Conservation (phyloP, 208 protist species). For the Trypanosoma avium region DNA sequence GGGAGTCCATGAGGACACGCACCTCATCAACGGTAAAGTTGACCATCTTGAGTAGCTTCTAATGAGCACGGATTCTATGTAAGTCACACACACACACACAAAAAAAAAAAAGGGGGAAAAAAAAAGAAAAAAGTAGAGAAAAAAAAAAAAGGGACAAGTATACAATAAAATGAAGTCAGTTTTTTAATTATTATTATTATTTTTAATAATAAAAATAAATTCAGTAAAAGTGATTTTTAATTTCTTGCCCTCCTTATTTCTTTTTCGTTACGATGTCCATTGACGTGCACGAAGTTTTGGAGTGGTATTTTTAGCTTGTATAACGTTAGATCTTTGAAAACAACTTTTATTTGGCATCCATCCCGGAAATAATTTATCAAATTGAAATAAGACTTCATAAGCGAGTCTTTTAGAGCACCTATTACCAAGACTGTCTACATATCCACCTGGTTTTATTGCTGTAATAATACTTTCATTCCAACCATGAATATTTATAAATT, state of each 20-base stretch:
- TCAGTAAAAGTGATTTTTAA: neutral
- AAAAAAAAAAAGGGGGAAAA: neutral
- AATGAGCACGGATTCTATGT: conserved; percentile 12
- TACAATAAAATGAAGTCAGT: neutral
- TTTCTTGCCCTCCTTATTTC: conserved; percentile 6
- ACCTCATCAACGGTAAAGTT: conserved; percentile 83
- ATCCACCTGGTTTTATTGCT: conserved; percentile 38
- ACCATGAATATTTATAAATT: conserved; percentile 70
- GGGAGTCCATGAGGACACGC: conserved; percentile 72
- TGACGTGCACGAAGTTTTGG: conserved; percentile 2
- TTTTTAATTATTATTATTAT: neutral
- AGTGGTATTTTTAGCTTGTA: neutral
- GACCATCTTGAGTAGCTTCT: conserved; percentile 51
- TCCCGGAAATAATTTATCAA: conserved; percentile 4
- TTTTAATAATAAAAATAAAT: neutral
- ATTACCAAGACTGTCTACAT: neutral
- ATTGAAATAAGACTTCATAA: conserved; percentile 2
- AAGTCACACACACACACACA: neutral
- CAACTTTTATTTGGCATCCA: conserved; percentile 19
- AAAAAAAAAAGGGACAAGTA: conserved; percentile 25
- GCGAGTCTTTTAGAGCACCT: conserved; percentile 15
- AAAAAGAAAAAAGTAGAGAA: conserved; percentile 16
- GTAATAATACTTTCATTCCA: conserved; percentile 78
- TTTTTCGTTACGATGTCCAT: conserved; percentile 20
- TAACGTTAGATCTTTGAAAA: neutral